These are phyloP conservation scores for Phaseolus lunatus DNA, from an alignment of 306 rosid genomes.

Conservation along the genomic window DNA sequence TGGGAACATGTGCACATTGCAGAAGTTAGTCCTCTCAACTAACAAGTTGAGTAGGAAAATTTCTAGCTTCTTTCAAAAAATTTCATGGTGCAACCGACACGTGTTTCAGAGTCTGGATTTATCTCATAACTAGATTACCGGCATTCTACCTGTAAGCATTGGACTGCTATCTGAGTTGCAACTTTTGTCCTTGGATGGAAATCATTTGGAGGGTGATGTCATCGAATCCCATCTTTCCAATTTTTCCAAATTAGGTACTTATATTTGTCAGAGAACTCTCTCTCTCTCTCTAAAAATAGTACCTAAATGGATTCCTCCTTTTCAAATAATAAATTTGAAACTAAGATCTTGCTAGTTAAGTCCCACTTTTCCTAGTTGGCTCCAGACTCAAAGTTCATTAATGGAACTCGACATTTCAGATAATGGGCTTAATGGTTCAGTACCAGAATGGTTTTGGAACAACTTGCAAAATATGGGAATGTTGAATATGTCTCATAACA, in stretches of 20 bases:
- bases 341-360: constrained; percentile 37
- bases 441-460: too few species aligned
- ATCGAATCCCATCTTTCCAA: constrained; percentile 9
- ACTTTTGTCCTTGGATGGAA: fast-evolving
- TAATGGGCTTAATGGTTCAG: not conserved
- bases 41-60: constrained; percentile 30
- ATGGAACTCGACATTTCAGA: fast-evolving
- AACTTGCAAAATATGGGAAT: fast-evolving
- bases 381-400: not conserved
- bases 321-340: fast-evolving
- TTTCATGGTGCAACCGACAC: not conserved
- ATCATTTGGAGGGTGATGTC: constrained; percentile 29
- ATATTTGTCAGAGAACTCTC: not conserved
- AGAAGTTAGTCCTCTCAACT: fast-evolving
- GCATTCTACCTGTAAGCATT: not conserved
- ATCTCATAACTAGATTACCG: not conserved
- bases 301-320: constrained; percentile 24
- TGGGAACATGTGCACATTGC: too few species aligned
- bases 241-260: not conserved
- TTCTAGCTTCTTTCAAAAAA: not conserved
- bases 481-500: not conserved
- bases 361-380: constrained; percentile 37
- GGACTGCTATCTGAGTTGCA: too few species aligned
- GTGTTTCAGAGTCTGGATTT: not conserved
- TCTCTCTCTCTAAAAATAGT: not conserved